A percentile compares a stretch with the other conserved stretches of the same genome.
phyloP scores from a whole-genome alignment of 129 eudicot genomes.

The Flaveria sonorensis region DNA sequence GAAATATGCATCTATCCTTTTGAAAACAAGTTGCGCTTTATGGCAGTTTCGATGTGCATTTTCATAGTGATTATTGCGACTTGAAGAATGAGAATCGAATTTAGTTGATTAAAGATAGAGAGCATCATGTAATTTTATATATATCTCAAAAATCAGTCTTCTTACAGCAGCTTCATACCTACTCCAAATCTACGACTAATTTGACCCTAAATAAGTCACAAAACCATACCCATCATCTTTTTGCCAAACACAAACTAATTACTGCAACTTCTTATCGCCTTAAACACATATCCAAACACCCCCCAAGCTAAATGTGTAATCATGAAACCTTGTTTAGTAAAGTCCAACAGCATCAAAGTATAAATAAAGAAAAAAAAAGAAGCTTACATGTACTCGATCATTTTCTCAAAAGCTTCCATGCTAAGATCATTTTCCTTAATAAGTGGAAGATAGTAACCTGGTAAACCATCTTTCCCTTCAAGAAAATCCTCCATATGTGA shows the following conservation, averaged over 20 bases:
- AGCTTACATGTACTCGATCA: conserved; percentile 97
- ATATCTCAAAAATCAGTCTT: too few species aligned
- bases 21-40: too few species aligned
- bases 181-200: neutral
- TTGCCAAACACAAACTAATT: conserved; percentile 3
- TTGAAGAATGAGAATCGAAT: too few species aligned
- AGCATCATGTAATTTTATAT: too few species aligned
- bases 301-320: neutral
- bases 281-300: conserved; percentile 15
- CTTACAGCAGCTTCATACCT: too few species aligned
- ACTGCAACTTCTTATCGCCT: neutral
- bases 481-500: conserved; percentile 85
- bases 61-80: too few species aligned
- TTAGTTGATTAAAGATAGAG: too few species aligned
- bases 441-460: conserved; percentile 57
- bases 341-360: neutral
- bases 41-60: too few species aligned
- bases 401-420: conserved; percentile 79
- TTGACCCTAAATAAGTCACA: neutral
- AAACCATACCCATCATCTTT: neutral
- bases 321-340: neutral
- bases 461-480: conserved; percentile 55
- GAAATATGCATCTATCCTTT: too few species aligned
- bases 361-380: neutral
- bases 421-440: conserved; percentile 85